Base-by-base conservation (phyloP, 1,139 yeast species). In the Debaryomyces nepalensis region DNA sequence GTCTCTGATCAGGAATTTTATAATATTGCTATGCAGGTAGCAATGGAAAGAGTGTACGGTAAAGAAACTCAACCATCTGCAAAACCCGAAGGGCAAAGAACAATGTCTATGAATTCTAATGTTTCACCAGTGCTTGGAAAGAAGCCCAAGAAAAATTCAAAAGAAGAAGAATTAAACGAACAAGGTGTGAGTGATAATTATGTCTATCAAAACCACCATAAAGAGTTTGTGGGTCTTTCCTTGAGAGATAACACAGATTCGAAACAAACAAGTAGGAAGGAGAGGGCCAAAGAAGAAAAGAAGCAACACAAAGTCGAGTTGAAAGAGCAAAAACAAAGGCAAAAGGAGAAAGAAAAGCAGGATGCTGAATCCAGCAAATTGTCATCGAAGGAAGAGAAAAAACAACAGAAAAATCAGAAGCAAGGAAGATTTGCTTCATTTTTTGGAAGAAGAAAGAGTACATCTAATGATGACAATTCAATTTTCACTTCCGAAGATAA, bases 11-110 rank as follows among this genome's bases (percentile, higher is more conserved):
- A 50, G 20, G 59, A 55, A 14, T 42, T 66, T 35, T 72, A 70
- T 46, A 62, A 63, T 8, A 68, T 66, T 26, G 77, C 77, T 1
- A 57, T 70, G 63, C 58, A 62, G 43, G 76, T 68, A 1, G 77
- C 77, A 1, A 61, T 64, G 54, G 64, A 66, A 42, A 67, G 61
- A 44, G 76, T 72, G 1, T 70, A 70, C 45, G 77, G 76, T 2
- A 45, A 51, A 26, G 47, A 44, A 5, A 41, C 46, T 11, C 33
- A 32, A 9, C 26, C 30, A 19, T 16, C 29, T 6, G 15, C 12
- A 8, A 26, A 36, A 6, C 9, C 18, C n/a, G 21, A 24, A 2
- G 31, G 29, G 7, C 14, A 15, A 15, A 9, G 26, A 16, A 3
- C 26, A 18, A 26, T 24, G 33, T 41, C 35, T 5, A 10, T 16